phyloP scores from a whole-genome alignment of 2,329 filamentous ascomycete genomes.

The Immersiporthe knoxdaviesiana region DNA sequence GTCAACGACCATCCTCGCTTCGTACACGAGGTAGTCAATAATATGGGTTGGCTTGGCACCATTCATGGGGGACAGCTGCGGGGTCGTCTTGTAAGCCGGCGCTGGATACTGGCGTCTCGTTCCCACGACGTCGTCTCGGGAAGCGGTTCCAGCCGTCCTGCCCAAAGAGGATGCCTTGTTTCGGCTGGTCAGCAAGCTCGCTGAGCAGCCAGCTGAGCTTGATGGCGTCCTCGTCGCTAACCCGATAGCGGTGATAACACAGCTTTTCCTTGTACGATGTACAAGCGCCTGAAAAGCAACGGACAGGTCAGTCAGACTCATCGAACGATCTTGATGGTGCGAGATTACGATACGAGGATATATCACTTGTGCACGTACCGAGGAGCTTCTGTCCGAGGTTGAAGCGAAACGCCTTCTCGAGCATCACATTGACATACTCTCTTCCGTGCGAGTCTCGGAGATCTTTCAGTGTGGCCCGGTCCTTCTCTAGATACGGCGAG shows the following conservation, averaged over 20 bases:
- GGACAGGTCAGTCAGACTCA: not conserved
- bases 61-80: not conserved
- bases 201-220: slow-evolving; percentile 56
- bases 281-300: slow-evolving; percentile 42
- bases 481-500: slow-evolving; percentile 52
- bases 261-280: slow-evolving; percentile 67
- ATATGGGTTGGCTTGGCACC: slow-evolving; percentile 49
- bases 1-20: slow-evolving; percentile 50
- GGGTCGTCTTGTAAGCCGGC: slow-evolving; percentile 20
- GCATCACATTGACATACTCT: slow-evolving; percentile 48
- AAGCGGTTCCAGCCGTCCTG: slow-evolving; percentile 47
- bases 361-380: slow-evolving; percentile 45
- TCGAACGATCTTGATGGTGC: too few relatives aligned
- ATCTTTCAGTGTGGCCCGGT: slow-evolving; percentile 50
- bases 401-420: slow-evolving; percentile 60
- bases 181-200: slow-evolving; percentile 60
- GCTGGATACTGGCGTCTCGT: slow-evolving; percentile 10
- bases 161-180: slow-evolving; percentile 58
- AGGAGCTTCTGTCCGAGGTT: slow-evolving; percentile 60
- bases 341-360: not conserved
- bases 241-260: slow-evolving; percentile 61
- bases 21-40: slow-evolving; percentile 65
- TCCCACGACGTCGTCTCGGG: slow-evolving; percentile 32
- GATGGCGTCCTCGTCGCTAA: slow-evolving; percentile 49
- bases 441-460: slow-evolving; percentile 38